Evolutionary conservation across 1,284 basidiomycete species (phyloP).

Genomic region (Microbotryum silenes-acaulis): DNA sequence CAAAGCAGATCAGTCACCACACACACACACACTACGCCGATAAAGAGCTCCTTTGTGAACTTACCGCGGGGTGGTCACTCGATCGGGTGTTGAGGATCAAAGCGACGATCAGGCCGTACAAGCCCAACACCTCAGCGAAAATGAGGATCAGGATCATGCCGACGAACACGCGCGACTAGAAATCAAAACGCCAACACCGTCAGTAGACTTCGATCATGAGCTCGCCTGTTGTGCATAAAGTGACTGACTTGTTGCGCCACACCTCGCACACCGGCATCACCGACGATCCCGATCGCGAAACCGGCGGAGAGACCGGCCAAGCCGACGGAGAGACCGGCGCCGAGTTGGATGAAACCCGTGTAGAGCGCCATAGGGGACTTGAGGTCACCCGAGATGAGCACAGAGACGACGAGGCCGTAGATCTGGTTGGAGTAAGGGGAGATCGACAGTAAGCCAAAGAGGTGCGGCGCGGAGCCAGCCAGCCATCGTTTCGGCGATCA

Average conservation of each 20-base stretch:
- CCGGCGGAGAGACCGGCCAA: slow-evolving; percentile 46
- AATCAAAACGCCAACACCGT: neutral
- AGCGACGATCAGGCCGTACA: slow-evolving; percentile 46
- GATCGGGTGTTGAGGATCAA: slow-evolving; percentile 40
- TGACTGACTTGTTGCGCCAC: slow-evolving; percentile 42
- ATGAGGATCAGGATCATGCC: slow-evolving; percentile 40
- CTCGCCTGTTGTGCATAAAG: no score
- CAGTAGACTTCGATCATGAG: no score
- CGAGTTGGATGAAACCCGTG: slow-evolving; percentile 46
- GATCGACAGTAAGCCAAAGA: neutral
- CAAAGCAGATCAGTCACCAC: neutral
- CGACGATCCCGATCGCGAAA: slow-evolving; percentile 46
- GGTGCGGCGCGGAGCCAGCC: neutral
- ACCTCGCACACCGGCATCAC: slow-evolving; percentile 46
- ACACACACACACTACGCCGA: no score
- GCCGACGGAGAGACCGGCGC: slow-evolving; percentile 46
- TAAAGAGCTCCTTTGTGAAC: neutral
- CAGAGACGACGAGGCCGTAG: slow-evolving; percentile 46
- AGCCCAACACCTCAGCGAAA: slow-evolving; percentile 43
- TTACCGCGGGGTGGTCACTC: slow-evolving; percentile 13
- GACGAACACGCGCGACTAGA: slow-evolving; percentile 17
- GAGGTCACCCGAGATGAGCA: slow-evolving; percentile 45
- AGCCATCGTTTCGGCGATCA: neutral
- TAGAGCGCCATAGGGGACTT: slow-evolving; percentile 45
- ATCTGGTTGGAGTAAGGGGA: slow-evolving; percentile 29